Evolutionary conservation across 805 yeast species (phyloP), one percentile per base, ranked within the genome.

Genomic region (Candida sanyiensis): DNA sequence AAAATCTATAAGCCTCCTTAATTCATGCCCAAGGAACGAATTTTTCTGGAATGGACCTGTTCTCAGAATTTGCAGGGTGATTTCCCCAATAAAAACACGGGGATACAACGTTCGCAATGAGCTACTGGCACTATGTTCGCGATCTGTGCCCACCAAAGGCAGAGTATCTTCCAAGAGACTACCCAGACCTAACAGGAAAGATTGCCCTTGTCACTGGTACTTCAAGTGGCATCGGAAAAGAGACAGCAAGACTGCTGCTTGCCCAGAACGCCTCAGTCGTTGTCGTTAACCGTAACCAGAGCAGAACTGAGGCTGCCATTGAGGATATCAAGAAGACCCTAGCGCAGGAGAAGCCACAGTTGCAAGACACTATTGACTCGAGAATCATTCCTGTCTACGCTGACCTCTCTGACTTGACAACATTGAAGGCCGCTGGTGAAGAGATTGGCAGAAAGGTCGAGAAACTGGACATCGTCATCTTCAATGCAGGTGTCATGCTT

Each of bases 401-500:
- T 9, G 70, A 66, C 47, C 54, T 66, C 37, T 38, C 59, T 25
- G 78, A 75, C 48, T 53, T 75, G 40, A 40, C 59, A 5, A 59
- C 70, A 2, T 56, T 72, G 39, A 61, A 58, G 43, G 56, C 64
- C 1, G 75, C 65, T 1, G 61, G 58, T 10, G 52, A 51, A 6
- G 46, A 54, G 25, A 46, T 67, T 24, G 30, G 52, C 11, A 27
- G 35, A 1, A 28, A 23, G 9, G 43, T 48, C 19, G 59, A 62
- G 15, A 40, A 45, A 6, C 41, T 70, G 26, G 61, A 70, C 37
- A 54, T 63, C 3, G 56, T 66, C 16, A 53, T 70, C 23, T 63
- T 66, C 45, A 71, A 70, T 48, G 74, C 73, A 9, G 73, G 72
- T 24, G 63, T 71, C 4, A 65, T 67, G 69, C 42, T 38, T 8